Base-by-base conservation (phyloP, 352 stramenopile species). In the Pythium vanterpoolii region DNA sequence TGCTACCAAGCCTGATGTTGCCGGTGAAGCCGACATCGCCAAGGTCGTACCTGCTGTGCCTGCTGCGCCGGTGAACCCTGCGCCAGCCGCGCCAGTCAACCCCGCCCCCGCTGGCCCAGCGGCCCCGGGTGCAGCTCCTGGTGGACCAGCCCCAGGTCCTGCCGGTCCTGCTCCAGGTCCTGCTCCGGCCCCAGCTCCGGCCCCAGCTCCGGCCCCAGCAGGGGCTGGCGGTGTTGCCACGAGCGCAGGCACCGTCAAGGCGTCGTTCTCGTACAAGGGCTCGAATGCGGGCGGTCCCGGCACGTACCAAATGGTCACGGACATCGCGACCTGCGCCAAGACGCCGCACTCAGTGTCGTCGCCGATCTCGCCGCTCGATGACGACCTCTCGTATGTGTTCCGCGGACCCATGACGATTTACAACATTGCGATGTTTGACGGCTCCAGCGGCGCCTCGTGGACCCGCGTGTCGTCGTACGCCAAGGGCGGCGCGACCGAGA, bases 391-490 rank as follows among this genome's bases (percentile, higher is more conserved):
- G 42, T 24, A 90, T 39, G 64, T 81, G 8, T 81, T 93, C 67
- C 80, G 83, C 53, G 83, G 79, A 1, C 76, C 73, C 5, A 76
- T 90, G 65, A 83, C 63, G 59, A 86, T 93, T 68, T 59, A 67
- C 69, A 80, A 86, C 72, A 90, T 90, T 48, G 76, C 73, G 0
- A 73, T 93, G 53, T 93, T 89, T 48, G 72, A 87, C 49, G 76
- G 72, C 60, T 72, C 42, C 21, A 82, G 69, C 60, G 75, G 75
- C 45, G 49, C 60, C n/a, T n/a, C n/a, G 36, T 83, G 71, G 61
- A 73, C 46, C 51, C 83, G 83, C 49, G 77, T 90, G 9, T 93
- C 83, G 52, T 89, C 68, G 16, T 93, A 82, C 70, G 61, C 66
- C 44, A 83, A 83, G 42, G 72, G 66, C 18, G 79, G 73, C 45